A percentile compares a stretch with the other conserved stretches of the same genome.
phyloP scores from a whole-genome alignment of 495 filamentous ascomycete genomes.

The Xylaria longipes region DNA sequence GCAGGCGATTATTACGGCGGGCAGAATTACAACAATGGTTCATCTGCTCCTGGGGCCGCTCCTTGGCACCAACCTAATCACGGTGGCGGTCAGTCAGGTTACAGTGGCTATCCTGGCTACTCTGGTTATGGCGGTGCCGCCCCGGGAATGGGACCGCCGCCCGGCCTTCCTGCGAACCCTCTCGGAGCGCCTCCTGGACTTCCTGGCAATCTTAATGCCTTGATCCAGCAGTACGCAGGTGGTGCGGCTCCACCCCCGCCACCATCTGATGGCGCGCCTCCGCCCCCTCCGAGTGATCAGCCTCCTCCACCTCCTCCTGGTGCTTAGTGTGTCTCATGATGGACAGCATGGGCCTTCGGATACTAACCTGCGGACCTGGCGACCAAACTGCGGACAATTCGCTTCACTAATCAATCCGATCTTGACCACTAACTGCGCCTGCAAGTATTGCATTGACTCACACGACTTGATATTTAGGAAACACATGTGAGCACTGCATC shows the following conservation, averaged over 20 bases:
- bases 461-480: slow-evolving; percentile 13
- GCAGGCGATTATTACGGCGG: slow-evolving; percentile 58
- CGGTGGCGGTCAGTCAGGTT: slow-evolving; percentile 57
- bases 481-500: slow-evolving; percentile 4
- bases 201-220: slow-evolving; percentile 60
- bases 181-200: slow-evolving; percentile 69
- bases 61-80: slow-evolving; percentile 71
- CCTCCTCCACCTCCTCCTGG: slow-evolving; percentile 75
- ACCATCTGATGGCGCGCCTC: slow-evolving; percentile 65
- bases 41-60: slow-evolving; percentile 61
- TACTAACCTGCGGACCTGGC: slow-evolving; percentile 30
- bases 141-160: slow-evolving; percentile 60
- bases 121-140: slow-evolving; percentile 38
- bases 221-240: slow-evolving; percentile 70
- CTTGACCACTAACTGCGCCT: slow-evolving; percentile 26
- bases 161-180: slow-evolving; percentile 63
- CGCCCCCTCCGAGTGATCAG: slow-evolving; percentile 77
- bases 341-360: slow-evolving; percentile 27
- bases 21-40: slow-evolving; percentile 42
- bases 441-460: background rate
- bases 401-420: slow-evolving; percentile 29
- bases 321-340: slow-evolving; percentile 44
- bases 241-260: slow-evolving; percentile 63
- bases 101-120: slow-evolving; percentile 49
- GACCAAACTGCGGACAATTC: slow-evolving; percentile 1